Base-by-base conservation (phyloP, 441 rosid species). In the Euphorbia schlechtendalii region DNA sequence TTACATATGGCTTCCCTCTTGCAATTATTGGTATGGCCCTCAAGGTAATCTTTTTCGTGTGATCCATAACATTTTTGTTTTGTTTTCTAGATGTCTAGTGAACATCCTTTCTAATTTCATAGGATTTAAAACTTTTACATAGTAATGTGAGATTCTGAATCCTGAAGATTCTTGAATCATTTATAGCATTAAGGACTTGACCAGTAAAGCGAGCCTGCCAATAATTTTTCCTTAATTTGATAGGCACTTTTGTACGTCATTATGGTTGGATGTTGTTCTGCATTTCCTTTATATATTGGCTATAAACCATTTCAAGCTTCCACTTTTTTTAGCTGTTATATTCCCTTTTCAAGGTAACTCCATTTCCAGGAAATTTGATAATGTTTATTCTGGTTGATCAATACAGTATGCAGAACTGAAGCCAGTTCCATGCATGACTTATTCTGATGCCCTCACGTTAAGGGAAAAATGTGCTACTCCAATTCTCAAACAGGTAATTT, bases 21-120 rank as follows among this genome's bases (percentile, higher is more conserved):
- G 93, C 99, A 43, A 84, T 93, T 24, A 94, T 94, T 2, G 99
- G 99, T 67, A 94, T 90, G 97, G 97, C 96, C 58, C 88, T 93
- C 74, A 90, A 93, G 97, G 97, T 90, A 77, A 70, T 64, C 67
- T n/a, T n/a, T n/a, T n/a, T n/a, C n/a, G n/a, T n/a, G n/a, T n/a
- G n/a, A n/a, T n/a, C n/a, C n/a, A n/a, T n/a, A n/a, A n/a, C n/a
- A n/a, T n/a, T n/a, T n/a, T n/a, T n/a, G n/a, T n/a, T n/a, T n/a
- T n/a, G n/a, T n/a, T n/a, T n/a, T n/a, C n/a, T n/a, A n/a, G n/a
- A n/a, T n/a, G n/a, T n/a, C n/a, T 8, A 8, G 0, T 4, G 20
- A 22, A 49, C 56, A 48, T 27, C 12, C 14, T 41, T 43, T 0
- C 38, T 9, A 45, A 10, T 8, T 5, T 48, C 56, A 5, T 18